Base-by-base conservation (phyloP, 768 basidiomycete species). In the Tricholoma sp. region DNA sequence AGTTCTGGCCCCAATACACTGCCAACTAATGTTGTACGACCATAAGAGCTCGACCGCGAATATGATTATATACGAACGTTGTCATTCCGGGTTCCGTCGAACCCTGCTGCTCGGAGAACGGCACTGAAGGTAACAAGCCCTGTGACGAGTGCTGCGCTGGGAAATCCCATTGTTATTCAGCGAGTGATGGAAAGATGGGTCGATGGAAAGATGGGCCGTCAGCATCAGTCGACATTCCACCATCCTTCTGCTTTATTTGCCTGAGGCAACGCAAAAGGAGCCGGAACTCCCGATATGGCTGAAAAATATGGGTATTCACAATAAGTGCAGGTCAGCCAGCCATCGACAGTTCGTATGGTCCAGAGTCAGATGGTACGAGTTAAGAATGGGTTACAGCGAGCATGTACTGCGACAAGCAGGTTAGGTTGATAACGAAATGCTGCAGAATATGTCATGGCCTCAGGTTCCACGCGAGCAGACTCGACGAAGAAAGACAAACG, bases 1-100 rank as follows among this genome's bases (percentile, higher is more conserved):
- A 82, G 63, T 85, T 81, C 62, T 85, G 83, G 15, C 83, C 81
- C 70, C 73, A 83, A 61, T 64, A 72, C 59, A 70, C 69, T 24
- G 63, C 71, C 54, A 71, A 49, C 71, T 72, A 53, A 53, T 13
- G 17, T 20, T 42, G 11, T 17, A 34, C 13, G 12, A 17, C 12
- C 10, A 12, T 44, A 7, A 42, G 34, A n/a, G 36, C 8, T 3
- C 24, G 18, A 32, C 15, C 15, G 36, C 29, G 10, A 33, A 11
- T 42, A 28, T 24, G 36, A 54, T 12, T 17, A 48, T 4, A 32
- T 10, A 63, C 69, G 52, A 63, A 76, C 75, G 52, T 77, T 76
- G 53, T 77, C 74, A 39, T 68, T 71, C 42, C 72, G 61, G 8
- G 68, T 66, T 56, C 63, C 69, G 57, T 75, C 73, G 57, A 67